Base-by-base conservation (phyloP, 83 land plant species). In the Thuja plicata region DNA sequence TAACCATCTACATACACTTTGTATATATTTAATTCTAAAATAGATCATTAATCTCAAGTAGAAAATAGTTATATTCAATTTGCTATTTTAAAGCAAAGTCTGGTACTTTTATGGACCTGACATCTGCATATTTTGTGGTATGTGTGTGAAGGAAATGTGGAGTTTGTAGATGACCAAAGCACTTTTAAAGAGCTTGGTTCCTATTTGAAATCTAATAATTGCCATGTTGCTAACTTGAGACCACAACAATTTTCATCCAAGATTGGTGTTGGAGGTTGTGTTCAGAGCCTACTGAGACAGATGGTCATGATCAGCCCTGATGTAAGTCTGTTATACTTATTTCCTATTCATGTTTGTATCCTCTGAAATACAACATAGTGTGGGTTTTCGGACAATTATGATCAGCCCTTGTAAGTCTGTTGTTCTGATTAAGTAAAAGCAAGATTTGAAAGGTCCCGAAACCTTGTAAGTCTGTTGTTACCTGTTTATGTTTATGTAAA, bases 201-300 rank as follows among this genome's bases (percentile, higher is more conserved):
- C 5, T 90, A 91, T 91, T 87, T 97, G 80, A 93, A 87, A 79
- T 91, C 91, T 79, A 87, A 91, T 17, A 92, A 92, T 60, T 95
- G 92, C 85, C 96, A 96, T 92, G 99, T 96, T 76, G 97, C 96
- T 40, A 92, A 93, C 87, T 93, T 97, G n/a, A 90, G 93, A 45
- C 92, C 97, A 9, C 57, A 81, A 24, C 95, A 94, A 70, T 91
- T 97, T 46, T 88, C 94, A 13, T 84, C 57, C 37, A 97, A 95
- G 84, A 87, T 79, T 90, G 95, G 94, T 38, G 88, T 96, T 79
- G 93, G 92, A 70, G 95, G 94, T 60, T 93, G 97, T 80, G 88
- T 97, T 7, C 90, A 90, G 87, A 91, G 94, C 89, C 89, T 97
- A 45, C 87, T 95, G 89, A 92, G 91, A 84, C 99, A 96, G 86